Evolutionary conservation across 495 filamentous ascomycete species (phyloP).

Genomic region (Aspergillus ostianus): DNA sequence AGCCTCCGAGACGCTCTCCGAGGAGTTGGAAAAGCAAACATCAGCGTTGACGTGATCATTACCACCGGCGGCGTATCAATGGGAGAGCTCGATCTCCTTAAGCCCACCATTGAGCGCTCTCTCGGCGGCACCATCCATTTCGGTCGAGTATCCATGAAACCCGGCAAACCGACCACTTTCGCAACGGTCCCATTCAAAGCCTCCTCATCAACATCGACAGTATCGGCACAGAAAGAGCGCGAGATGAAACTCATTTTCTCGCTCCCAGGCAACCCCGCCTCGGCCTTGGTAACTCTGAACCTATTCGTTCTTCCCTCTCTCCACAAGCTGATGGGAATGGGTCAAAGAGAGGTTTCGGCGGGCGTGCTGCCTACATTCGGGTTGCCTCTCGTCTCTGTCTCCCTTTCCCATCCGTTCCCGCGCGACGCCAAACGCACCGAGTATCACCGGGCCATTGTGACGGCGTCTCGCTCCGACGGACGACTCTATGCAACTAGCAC

Average conservation of each 20-base stretch:
- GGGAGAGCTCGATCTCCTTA: constrained; percentile 96
- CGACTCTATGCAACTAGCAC: constrained; percentile 76
- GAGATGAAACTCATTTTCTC: constrained; percentile 77
- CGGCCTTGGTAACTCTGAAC: constrained; percentile 87
- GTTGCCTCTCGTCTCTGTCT: constrained; percentile 68
- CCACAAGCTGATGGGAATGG: constrained; percentile 60
- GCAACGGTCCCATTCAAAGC: constrained; percentile 73
- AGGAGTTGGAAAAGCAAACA: constrained; percentile 33
- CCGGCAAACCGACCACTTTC: constrained; percentile 95
- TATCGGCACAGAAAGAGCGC: constrained; percentile 48
- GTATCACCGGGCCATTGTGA: constrained; percentile 78
- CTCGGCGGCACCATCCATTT: constrained; percentile 96
- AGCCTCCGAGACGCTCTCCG: constrained; percentile 71
- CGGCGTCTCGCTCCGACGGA: constrained; percentile 60
- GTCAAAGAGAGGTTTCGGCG: constrained; percentile 37
- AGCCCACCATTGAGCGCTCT: constrained; percentile 90
- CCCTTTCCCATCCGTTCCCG: constrained; percentile 66
- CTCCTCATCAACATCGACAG: constrained; percentile 17
- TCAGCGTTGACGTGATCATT: constrained; percentile 73
- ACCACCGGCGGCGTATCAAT: constrained; percentile 96
- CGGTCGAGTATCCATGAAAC: constrained; percentile 95
- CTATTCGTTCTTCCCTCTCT: constrained; percentile 90
- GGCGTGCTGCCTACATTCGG: constrained; percentile 48
- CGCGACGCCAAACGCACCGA: constrained; percentile 75
- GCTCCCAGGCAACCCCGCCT: constrained; percentile 91